Base-by-base conservation (phyloP, 2,329 filamentous ascomycete species). In the Epichloe uncinata region DNA sequence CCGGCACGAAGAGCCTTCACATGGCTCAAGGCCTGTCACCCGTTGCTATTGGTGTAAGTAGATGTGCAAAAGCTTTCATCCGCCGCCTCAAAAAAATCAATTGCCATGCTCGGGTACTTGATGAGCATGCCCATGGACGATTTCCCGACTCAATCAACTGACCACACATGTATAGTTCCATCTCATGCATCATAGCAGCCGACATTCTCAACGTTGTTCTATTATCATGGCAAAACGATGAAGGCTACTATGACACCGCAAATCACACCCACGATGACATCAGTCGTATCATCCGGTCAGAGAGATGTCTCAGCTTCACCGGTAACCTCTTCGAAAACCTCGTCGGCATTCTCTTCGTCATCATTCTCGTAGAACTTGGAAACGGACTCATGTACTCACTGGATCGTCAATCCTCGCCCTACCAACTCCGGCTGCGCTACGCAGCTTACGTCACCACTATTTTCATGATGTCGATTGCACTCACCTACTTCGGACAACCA, bases 401-500 rank as follows among this genome's bases (percentile, higher is more conserved):
- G 6, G 26, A 52, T 18, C 40, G 45, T 15, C 48, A 42, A 18
- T 18, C 51, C 22, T 45, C 44, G 15, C n/a, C 42, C 2, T 50
- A 52, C 9, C 51, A 52, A 44, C 30, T 34, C 40, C 36, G 18
- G 22, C 26, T 52, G 30, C 51, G 51, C 6, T 48, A 50, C 16
- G 22, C 47, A 4, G 45, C 48, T 5, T 50, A 50, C 34, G 44
- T 20, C n/a, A 37, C 41, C 26, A 38, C 45, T 5, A 15, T 45
- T 5, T 22, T 50, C 20, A 30, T 52, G 5, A 2, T 45, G 12
- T 26, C 37, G 4, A 5, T 50, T 9, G 48, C 37, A 4, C 18
- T 50, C 15, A 36, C 51, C 45, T 52, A 52, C 18, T 52, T 52
- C 45, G 51, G 48, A 16, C 51, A 52, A 12, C 51, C 51, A n/a